Evolutionary conservation across 495 filamentous ascomycete genomes (phyloP).

Genomic region (Entonaema liquescens): DNA sequence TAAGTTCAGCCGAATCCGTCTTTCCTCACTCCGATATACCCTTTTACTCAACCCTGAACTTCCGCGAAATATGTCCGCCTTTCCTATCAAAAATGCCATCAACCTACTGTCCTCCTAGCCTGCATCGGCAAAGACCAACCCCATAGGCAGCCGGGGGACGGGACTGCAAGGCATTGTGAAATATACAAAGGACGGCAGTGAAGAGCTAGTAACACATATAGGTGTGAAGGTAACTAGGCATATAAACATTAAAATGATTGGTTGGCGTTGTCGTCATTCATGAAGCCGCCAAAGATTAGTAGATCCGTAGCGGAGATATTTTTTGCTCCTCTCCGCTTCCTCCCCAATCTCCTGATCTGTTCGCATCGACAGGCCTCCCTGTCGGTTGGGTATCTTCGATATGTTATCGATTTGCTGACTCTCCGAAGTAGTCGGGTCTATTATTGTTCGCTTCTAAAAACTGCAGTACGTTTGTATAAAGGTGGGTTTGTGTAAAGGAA

Average conservation of each 20-base stretch:
- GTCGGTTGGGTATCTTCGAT: slow-evolving; percentile 37
- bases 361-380: slow-evolving; percentile 21
- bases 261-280: slow-evolving; percentile 41
- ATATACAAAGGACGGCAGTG: slow-evolving; percentile 41
- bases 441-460: slow-evolving; percentile 15
- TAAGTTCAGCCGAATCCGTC: slow-evolving; percentile 7
- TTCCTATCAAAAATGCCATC: slow-evolving; percentile 9
- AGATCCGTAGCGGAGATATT: slow-evolving; percentile 22
- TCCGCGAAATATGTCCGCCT: slow-evolving; percentile 20
- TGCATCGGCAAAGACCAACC: slow-evolving; percentile 21
- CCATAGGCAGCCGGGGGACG: slow-evolving; percentile 42
- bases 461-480: neutral
- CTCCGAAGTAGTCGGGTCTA: slow-evolving; percentile 10
- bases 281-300: slow-evolving; percentile 36
- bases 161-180: slow-evolving; percentile 38
- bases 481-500: neutral
- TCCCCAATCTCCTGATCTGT: slow-evolving; percentile 13
- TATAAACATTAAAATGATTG: slow-evolving; percentile 46
- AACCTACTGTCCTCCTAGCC: slow-evolving; percentile 2
- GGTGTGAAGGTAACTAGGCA: slow-evolving; percentile 40
- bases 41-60: slow-evolving; percentile 12
- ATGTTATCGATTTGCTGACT: slow-evolving; percentile 23
- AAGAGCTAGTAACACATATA: slow-evolving; percentile 39
- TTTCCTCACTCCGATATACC: slow-evolving; percentile 18
- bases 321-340: slow-evolving; percentile 13